Base-by-base conservation (phyloP, 768 basidiomycete species). In the Calocybe gangraenosa region DNA sequence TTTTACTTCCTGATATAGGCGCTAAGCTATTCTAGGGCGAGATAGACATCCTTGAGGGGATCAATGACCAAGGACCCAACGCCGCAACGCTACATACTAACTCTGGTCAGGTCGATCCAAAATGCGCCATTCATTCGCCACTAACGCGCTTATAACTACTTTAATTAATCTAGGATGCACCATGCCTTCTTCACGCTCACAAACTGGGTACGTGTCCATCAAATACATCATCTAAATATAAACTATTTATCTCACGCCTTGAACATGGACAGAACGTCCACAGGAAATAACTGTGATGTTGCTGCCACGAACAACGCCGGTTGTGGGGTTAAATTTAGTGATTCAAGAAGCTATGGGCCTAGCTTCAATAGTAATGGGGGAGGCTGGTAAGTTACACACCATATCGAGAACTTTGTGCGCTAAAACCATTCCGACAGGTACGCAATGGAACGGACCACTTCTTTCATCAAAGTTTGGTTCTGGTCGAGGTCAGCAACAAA, bases 401-500 rank as follows among this genome's bases (percentile, higher is more conserved):
- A 10, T 20, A 13, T 20, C 10, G 3, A 6, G 34, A n/a, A n/a
- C n/a, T n/a, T 35, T 35, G 7, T 14, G 34, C 14, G 9, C 4
- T 23, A 25, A 14, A 42, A 21, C 20, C 22, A 18, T 7, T 33
- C 30, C 30, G 3, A 17, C 50, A 83, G 78, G 76, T 83, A 71
- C 59, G 84, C 82, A 0, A 66, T 84, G 55, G 81, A 84, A 57
- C 72, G 82, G 28, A 82, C 81, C 0, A 50, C 61, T 18, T 55
- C 57, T 3, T 77, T 70, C 57, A 78, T 87, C 57, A 82, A 81
- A 49, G 68, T 86, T 37, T 88, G 80, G 78, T 87, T 84, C 65
- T 88, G 82, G 82, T 68, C 80, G 0, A 70, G 81, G 34, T 64
- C 61, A 38, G 69, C 56, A 20, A 54, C 58, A 11, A 54, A 54